A percentile compares a stretch with the other conserved stretches of the same genome.
Conservation (phyloP, 2,329 filamentous ascomycete genomes). For the Venturia pyrina region DNA sequence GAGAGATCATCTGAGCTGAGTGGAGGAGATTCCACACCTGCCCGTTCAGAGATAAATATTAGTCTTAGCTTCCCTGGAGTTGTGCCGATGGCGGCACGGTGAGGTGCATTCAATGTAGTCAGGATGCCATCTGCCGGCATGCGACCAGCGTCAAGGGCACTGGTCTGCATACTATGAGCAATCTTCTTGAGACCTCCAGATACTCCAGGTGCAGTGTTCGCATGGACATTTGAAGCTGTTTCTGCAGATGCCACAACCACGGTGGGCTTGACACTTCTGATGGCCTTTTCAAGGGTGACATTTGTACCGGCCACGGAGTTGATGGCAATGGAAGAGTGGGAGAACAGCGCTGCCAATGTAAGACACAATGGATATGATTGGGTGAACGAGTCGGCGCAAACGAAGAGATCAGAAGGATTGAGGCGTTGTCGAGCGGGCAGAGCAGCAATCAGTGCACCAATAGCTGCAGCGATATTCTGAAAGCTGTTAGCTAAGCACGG, state of each 20-base stretch:
- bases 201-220: conserved; percentile 45
- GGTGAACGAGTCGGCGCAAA: conserved; percentile 73
- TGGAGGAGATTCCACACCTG: conserved; percentile 45
- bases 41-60: conserved; percentile 67
- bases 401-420: conserved; percentile 64
- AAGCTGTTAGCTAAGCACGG: conserved; percentile 12
- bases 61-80: conserved; percentile 68
- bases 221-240: conserved; percentile 59
- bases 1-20: conserved; percentile 63
- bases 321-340: conserved; percentile 74
- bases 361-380: conserved; percentile 70
- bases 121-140: conserved; percentile 60
- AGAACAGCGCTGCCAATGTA: conserved; percentile 73
- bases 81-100: conserved; percentile 43
- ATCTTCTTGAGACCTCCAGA: conserved; percentile 54
- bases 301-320: conserved; percentile 74
- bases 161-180: conserved; percentile 62
- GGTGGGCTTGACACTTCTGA: conserved; percentile 67
- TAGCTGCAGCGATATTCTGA: conserved; percentile 76
- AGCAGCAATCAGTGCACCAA: conserved; percentile 66
- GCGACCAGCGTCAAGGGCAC: conserved; percentile 60
- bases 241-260: conserved; percentile 69
- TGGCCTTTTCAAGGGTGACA: conserved; percentile 62
- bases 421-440: conserved; percentile 68
- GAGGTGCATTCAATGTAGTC: conserved; percentile 50